phyloP scores from a whole-genome alignment of 306 rosid genomes.

The Arachis stenosperma region DNA sequence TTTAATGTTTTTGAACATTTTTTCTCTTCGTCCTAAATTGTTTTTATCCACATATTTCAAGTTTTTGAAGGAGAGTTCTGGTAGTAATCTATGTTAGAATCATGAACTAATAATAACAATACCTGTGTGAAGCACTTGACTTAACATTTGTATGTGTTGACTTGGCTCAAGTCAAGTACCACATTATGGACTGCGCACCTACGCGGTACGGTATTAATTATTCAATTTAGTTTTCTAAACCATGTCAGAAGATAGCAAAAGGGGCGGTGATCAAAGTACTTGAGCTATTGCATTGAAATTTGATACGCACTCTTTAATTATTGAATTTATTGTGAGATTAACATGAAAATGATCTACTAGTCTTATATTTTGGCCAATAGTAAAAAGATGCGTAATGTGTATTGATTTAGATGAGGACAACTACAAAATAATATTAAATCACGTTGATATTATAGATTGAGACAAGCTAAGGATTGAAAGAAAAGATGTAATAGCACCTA shows the following conservation, averaged over 20 bases:
- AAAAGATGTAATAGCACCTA: too few relatives aligned
- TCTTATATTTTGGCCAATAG: too few relatives aligned
- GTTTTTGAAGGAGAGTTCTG: not conserved
- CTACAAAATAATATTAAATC: too few relatives aligned
- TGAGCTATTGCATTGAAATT: too few relatives aligned
- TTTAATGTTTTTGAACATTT: constrained; percentile 4
- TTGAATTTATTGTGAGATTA: too few relatives aligned
- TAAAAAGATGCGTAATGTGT: too few relatives aligned
- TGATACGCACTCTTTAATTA: too few relatives aligned
- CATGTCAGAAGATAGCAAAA: not conserved
- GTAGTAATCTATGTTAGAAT: not conserved
- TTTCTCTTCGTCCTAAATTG: not conserved
- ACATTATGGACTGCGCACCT: not conserved
- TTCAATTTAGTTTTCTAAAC: not conserved
- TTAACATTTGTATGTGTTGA: not conserved
- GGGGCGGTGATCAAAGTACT: too few relatives aligned
- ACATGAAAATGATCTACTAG: too few relatives aligned
- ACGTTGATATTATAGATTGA: too few relatives aligned
- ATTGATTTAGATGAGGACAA: too few relatives aligned
- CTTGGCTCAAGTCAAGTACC: not conserved
- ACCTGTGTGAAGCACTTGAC: not conserved
- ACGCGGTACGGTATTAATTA: not conserved
- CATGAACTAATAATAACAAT: not conserved
- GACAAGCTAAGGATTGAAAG: too few relatives aligned
- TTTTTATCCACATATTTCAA: not conserved